Evolutionary conservation across 1,139 yeast species (phyloP), one percentile per base, ranked within the genome.

Genomic region (Trichomonascaceae sp.): DNA sequence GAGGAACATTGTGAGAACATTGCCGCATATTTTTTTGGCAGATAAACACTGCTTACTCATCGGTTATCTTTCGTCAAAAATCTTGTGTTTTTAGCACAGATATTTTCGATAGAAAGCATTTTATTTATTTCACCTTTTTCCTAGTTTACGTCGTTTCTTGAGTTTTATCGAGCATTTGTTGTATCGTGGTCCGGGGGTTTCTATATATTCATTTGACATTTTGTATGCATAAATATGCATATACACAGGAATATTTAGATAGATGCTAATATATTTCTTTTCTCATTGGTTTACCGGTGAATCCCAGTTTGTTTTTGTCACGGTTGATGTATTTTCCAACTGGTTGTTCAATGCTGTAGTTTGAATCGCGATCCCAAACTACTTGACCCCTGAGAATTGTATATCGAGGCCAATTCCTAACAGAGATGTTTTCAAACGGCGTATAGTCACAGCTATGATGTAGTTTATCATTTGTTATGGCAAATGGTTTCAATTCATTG

Each of bases 371-470:
- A 24, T 55, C 55, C 57, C 57, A 55, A 41, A 55, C 52, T 12
- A 55, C 48, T 20, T 55, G 49, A 12, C 57, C 57, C 22, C 57
- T 44, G 15, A 55, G 57, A 15, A 55, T 62, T 0, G 80, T 75
- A 55, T 66, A 75, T 45, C 77, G 65, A 22, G 80, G 80, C 80
- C 80, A 76, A 57, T 76, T 76, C 20, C 70, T 67, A 56, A 76
- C 66, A 10, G 57, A 58, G 67, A 73, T 63, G 1, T 78, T 79
- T 60, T 76, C 80, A 59, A 65, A 76, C 6, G 80, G 78, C 0
- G 80, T 73, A 57, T 76, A 75, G 58, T 76, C 80, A 53, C 75
- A 73, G 46, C 69, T 66, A 55, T 76, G 80, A 55, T 74, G 72
- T 13, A 76, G 59, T 70, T 71, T 68, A 1, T 58, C 64, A 58